Conservation (phyloP, 208 protist genomes). For the Novymonas esmeraldas region DNA sequence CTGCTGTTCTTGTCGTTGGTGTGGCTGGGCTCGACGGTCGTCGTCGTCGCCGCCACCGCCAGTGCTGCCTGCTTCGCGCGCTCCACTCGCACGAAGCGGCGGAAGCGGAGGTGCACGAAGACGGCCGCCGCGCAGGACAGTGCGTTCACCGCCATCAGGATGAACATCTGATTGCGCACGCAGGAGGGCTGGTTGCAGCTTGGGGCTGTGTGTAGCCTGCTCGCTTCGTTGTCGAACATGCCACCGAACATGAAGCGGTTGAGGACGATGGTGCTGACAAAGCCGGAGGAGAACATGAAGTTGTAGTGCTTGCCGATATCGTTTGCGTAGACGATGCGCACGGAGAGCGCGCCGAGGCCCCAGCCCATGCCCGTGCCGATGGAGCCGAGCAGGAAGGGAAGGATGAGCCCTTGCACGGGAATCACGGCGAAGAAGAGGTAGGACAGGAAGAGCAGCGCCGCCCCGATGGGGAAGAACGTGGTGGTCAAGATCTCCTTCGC, state of each 20-base stretch:
- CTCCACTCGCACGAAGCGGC: constrained; percentile 47
- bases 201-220: constrained; percentile 27
- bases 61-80: constrained; percentile 23
- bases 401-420: constrained; percentile 45
- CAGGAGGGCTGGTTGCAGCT: constrained; percentile 52
- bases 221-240: constrained; percentile 68
- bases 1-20: constrained; percentile 1
- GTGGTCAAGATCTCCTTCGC: constrained; percentile 49
- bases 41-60: not conserved
- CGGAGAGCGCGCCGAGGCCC: constrained; percentile 51
- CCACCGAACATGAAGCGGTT: constrained; percentile 86
- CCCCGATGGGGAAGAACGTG: constrained; percentile 47
- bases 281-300: constrained; percentile 69
- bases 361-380: constrained; percentile 70
- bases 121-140: constrained; percentile 34
- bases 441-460: constrained; percentile 39
- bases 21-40: no score
- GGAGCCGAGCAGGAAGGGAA: constrained; percentile 65
- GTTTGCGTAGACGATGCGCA: constrained; percentile 71
- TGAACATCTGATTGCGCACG: constrained; percentile 68
- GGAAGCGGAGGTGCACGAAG: constrained; percentile 60
- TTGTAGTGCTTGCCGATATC: constrained; percentile 89
- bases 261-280: constrained; percentile 68
- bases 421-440: constrained; percentile 69
- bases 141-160: constrained; percentile 75